These are phyloP conservation scores for Trametes cinnabarina DNA, from an alignment of 768 basidiomycete species.

Conservation along the genomic window DNA sequence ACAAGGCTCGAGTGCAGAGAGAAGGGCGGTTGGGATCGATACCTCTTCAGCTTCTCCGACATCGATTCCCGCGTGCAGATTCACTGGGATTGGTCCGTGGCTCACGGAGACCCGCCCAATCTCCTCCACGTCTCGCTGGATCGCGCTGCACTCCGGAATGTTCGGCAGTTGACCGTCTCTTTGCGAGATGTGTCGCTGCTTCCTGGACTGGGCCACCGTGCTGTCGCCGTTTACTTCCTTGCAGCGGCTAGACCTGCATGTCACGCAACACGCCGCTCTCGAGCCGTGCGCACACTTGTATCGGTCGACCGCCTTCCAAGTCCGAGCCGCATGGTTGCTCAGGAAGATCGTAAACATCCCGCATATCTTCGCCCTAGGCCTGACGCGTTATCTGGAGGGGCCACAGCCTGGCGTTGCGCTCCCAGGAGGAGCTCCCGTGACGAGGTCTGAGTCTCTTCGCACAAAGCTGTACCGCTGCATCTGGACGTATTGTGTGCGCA, in stretches of 20 bases:
- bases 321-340: background rate
- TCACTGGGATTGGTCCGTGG: background rate
- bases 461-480: too few species aligned
- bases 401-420: too few species aligned
- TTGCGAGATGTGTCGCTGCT: background rate
- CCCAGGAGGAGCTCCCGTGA: too few species aligned
- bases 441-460: too few species aligned
- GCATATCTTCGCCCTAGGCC: background rate
- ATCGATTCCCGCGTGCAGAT: background rate
- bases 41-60: background rate
- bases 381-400: background rate
- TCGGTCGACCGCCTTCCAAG: background rate
- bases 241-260: background rate
- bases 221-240: slow-evolving; percentile 1
- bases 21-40: background rate
- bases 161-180: background rate
- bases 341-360: background rate
- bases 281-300: background rate
- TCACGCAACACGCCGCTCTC: background rate
- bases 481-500: too few species aligned
- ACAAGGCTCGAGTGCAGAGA: background rate
- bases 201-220: background rate
- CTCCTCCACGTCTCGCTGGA: background rate
- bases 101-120: background rate
- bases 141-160: background rate